Base-by-base conservation (phyloP, 2,329 filamentous ascomycete species). In the Cylindrodendrum hubeiense region DNA sequence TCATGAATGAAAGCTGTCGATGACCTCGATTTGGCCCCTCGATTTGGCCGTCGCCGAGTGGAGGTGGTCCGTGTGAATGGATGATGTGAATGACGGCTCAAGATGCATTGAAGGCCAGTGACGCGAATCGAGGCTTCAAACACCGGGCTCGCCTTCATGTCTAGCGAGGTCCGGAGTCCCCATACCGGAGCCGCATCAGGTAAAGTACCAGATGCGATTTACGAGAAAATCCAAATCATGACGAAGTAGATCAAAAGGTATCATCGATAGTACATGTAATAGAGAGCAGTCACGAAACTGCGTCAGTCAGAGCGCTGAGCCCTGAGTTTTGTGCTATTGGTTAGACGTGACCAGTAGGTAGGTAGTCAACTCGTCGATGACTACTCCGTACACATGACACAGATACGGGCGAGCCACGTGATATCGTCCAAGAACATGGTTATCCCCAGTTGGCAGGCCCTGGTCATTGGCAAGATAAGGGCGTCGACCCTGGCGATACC, bases 361-460 rank as follows among this genome's bases (percentile, higher is more conserved):
- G 10, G 10, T 34, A 34, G 10, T 34, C 33, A 34, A 10, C 33
- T 13, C 33, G 33, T 9, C 33, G 33, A 34, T 6, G 33, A 34
- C 33, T 34, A 34, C 10, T 9, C 30, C 7, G 4, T 24, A 12
- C n/a, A 34, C 52, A 46, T 5, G 24, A n/a, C 52, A 24, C 53
- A 17, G 33, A 43, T 39, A 43, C 21, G 43, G 43, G 41, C 39
- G 51, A 46, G 41, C 60, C 66, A 64, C 66, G 64, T 64, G 65
- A 63, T 41, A 37, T 47, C 33, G 30, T 44, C 8, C 13, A 54
- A 64, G 65, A 47, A 39, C 66, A 71, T 69, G 70, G 68, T 71
- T 67, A 26, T 71, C 60, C 68, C 70, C 59, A 52, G 70, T 57
- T 41, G 24, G 34, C 52, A 19, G 47, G 30, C 66, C 61, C 67